phyloP scores from a whole-genome alignment of 202 grass and related monocot genomes.

The Carex arenaria region DNA sequence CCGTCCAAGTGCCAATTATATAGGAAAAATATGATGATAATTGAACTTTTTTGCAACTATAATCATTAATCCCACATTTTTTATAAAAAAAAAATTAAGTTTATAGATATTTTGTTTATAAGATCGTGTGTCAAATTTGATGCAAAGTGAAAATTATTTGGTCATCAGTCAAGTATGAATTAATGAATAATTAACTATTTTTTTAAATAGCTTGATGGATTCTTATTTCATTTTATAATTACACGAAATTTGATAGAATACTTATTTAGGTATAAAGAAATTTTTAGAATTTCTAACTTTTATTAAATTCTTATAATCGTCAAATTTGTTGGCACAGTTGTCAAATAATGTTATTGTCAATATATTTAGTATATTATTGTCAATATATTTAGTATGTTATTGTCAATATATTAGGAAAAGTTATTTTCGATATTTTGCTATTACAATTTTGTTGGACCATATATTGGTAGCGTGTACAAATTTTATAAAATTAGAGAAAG shows the following conservation, averaged over 20 bases:
- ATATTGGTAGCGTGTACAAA: not conserved
- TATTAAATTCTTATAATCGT: not conserved
- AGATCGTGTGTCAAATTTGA: not conserved
- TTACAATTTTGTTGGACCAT: too few species aligned
- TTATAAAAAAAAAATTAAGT: not conserved
- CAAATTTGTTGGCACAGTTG: not conserved
- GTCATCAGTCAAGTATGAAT: not conserved
- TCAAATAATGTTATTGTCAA: not conserved
- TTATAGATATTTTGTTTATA: not conserved
- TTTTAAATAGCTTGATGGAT: not conserved
- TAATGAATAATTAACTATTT: not conserved
- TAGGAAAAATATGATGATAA: not conserved
- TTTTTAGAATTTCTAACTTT: not conserved
- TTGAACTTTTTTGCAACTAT: not conserved
- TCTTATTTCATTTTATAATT: not conserved
- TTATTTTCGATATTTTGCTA: not conserved
- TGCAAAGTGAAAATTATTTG: not conserved
- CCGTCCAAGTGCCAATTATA: not conserved
- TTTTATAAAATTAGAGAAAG: not conserved
- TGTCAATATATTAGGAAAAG: not conserved
- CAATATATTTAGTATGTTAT: not conserved
- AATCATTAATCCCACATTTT: not conserved
- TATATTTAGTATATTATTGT: not conserved
- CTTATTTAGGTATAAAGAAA: not conserved
- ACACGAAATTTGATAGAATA: not conserved